Conservation (phyloP, 2,329 filamentous ascomycete genomes). For the Juglanconis juglandina region DNA sequence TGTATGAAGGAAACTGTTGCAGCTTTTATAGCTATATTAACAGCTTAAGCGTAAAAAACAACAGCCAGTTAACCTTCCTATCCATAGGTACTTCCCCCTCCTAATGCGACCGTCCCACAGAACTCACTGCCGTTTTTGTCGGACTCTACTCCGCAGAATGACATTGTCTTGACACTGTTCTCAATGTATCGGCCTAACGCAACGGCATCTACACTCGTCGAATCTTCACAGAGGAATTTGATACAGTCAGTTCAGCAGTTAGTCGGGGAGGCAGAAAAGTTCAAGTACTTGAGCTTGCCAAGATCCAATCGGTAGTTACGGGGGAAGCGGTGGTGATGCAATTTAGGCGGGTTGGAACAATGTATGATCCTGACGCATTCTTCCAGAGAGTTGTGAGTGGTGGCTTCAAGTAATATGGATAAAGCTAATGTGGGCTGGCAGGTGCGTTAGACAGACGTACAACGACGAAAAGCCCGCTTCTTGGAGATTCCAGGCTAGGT, state of each 20-base stretch:
- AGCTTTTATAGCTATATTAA: no score
- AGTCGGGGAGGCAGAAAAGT: background rate
- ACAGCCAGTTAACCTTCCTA: background rate
- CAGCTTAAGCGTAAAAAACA: background rate
- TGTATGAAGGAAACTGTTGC: no score
- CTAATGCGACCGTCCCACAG: background rate
- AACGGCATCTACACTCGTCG: background rate
- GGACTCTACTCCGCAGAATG: background rate
- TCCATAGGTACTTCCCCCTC: background rate
- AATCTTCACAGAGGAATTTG: background rate
- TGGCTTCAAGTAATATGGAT: background rate
- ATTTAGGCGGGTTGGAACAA: background rate
- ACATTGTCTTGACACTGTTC: background rate
- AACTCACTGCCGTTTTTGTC: background rate
- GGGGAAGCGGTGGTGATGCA: background rate
- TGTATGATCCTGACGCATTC: constrained; percentile 10
- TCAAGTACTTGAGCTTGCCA: constrained; percentile 5
- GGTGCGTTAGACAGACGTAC: no score
- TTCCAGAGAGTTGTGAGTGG: constrained; percentile 6
- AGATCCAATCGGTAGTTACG: constrained; percentile 2
- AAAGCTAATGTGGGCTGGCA: no score
- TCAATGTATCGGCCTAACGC: background rate
- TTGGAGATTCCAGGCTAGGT: no score
- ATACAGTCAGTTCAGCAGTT: background rate
- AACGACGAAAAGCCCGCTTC: no score